Evolutionary conservation across 345 rosid species (phyloP), one percentile per base, ranked within the genome.

Genomic region (Euphorbia peplus): DNA sequence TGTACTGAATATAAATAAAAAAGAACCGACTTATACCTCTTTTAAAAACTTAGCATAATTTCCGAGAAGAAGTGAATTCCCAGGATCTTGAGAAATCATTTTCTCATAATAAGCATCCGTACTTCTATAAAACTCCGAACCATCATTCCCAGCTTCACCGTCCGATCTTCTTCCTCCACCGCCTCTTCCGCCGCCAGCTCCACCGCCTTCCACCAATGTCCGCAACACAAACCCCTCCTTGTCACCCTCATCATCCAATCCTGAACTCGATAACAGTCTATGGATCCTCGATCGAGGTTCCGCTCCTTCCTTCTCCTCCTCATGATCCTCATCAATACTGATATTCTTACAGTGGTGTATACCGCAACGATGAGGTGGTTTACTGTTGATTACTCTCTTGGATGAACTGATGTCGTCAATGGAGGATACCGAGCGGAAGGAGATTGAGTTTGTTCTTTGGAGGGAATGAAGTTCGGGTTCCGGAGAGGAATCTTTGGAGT

Each of bases 1-100:
- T n/a, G n/a, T n/a, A n/a, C n/a, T n/a, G n/a, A n/a, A n/a, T n/a
- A n/a, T n/a, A n/a, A n/a, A n/a, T n/a, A n/a, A n/a, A n/a, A n/a
- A n/a, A n/a, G n/a, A n/a, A n/a, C n/a, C n/a, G n/a, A n/a, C n/a
- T n/a, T 52, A 32, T 67, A 86, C 93, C 86, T 87, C 91, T 84
- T 84, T 87, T 80, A 87, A 78, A 71, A 86, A 84, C 79, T 62
- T 86, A 13, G 92, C 92, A 71, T 87, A 87, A 75, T 87, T 90
- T 56, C 86, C 89, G 16, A 84, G 84, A 53, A 86, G 68, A 68
- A 86, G 83, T 11, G 88, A 63, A 70, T 83, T 90, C 29, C 73
- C 81, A 28, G 92, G 89, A 63, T 83, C 70, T 24, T 73, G 73
- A 12, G 83, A 78, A 41, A 90, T 87, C 91, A 86, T 83, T 29